These are phyloP conservation scores for Ophiostoma novo-ulmi DNA, from an alignment of 2,329 filamentous ascomycete genomes.

Conservation along the genomic window DNA sequence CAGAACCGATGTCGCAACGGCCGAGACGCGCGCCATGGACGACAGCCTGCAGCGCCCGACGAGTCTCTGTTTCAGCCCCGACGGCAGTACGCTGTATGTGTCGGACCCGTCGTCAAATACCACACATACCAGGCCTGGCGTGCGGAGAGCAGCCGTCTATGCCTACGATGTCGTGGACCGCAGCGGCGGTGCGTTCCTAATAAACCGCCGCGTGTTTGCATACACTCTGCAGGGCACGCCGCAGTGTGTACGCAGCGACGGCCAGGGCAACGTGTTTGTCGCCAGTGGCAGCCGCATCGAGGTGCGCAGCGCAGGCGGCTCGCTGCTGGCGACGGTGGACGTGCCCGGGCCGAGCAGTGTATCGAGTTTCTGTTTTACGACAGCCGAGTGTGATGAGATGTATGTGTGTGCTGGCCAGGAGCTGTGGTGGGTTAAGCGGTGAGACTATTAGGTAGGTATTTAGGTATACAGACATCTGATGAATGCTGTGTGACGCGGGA, in stretches of 20 bases:
- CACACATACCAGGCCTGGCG: constrained; percentile 29
- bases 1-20: constrained; percentile 28
- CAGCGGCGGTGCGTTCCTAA: constrained; percentile 39
- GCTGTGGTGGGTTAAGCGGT: constrained; percentile 39
- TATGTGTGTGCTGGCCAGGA: constrained; percentile 46
- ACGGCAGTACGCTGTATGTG: constrained; percentile 40
- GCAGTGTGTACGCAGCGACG: constrained; percentile 40
- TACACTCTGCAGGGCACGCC: constrained; percentile 45
- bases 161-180: constrained; percentile 44
- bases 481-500: neutral
- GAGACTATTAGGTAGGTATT: no score
- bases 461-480: neutral
- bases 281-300: constrained; percentile 48
- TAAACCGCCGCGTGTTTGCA: constrained; percentile 49
- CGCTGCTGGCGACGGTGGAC: constrained; percentile 41
- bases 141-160: constrained; percentile 39
- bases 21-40: constrained; percentile 43
- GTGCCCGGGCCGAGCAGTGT: constrained; percentile 36
- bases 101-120: constrained; percentile 34
- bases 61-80: constrained; percentile 39
- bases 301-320: constrained; percentile 43
- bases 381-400: constrained; percentile 34
- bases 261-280: constrained; percentile 43
- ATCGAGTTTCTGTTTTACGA: constrained; percentile 44
- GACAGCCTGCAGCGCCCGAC: constrained; percentile 44